These are phyloP conservation scores for Chlamydomonas asymmetrica DNA, from an alignment of 139 green algal genomes.

Conservation along the genomic window DNA sequence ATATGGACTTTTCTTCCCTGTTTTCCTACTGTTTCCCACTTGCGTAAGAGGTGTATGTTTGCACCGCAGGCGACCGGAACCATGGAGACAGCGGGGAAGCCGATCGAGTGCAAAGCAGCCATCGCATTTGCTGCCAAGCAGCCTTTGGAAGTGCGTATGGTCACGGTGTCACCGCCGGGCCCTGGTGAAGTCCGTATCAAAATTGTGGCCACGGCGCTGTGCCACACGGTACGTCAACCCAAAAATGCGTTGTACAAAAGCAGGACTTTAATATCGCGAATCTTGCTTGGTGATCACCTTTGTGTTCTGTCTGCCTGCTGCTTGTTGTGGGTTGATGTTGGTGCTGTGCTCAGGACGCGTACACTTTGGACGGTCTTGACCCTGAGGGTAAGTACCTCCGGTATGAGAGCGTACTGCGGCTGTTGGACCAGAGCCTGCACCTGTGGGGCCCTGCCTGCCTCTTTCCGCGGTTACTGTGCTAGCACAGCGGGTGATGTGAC, in stretches of 20 bases:
- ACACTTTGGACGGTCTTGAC: constrained; percentile 86
- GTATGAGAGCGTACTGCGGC: too few relatives aligned
- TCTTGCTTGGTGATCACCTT: too few relatives aligned
- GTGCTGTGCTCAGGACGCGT: constrained; percentile 64
- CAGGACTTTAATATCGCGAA: too few relatives aligned
- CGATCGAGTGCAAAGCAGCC: constrained; percentile 91
- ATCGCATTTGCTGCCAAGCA: constrained; percentile 87
- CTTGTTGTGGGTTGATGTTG: background rate
- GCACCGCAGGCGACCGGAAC: background rate
- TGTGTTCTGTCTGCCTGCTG: background rate
- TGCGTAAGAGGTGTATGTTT: too few relatives aligned
- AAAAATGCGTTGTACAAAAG: too few relatives aligned
- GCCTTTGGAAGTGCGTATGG: constrained; percentile 80
- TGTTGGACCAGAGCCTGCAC: too few relatives aligned
- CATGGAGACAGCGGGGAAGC: constrained; percentile 44
- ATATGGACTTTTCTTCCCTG: too few relatives aligned
- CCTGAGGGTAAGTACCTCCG: constrained; percentile 61
- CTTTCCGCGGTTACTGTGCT: too few relatives aligned
- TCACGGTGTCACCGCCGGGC: constrained; percentile 85
- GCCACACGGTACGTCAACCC: constrained; percentile 89
- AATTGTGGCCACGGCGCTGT: constrained; percentile 88
- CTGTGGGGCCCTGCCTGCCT: too few relatives aligned
- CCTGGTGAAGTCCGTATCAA: constrained; percentile 92
- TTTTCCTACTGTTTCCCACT: too few relatives aligned
- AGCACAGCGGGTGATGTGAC: too few relatives aligned